Evolutionary conservation across 1,284 basidiomycete genomes (phyloP).

Genomic region (Pseudozyma hubeiensis): DNA sequence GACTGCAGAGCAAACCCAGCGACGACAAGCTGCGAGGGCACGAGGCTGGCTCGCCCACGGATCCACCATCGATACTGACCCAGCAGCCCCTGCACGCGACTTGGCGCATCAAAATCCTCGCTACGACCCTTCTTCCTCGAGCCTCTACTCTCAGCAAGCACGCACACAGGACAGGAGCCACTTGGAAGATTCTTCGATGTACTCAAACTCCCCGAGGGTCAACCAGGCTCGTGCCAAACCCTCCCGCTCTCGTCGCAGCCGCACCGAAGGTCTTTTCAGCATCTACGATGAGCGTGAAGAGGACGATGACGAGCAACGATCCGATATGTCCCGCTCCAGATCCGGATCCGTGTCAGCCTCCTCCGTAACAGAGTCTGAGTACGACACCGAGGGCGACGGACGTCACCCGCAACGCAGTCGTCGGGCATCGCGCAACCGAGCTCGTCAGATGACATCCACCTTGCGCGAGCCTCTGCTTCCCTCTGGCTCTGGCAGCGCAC

Average conservation of each 20-base stretch:
- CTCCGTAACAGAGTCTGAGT: slow-evolving; percentile 46
- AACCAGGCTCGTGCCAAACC: slow-evolving; percentile 27
- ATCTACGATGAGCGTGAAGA: slow-evolving; percentile 43
- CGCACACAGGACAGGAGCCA: slow-evolving; percentile 14
- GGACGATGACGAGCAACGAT: slow-evolving; percentile 24
- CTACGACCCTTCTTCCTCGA: slow-evolving; percentile 16
- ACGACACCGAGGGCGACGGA: slow-evolving; percentile 40
- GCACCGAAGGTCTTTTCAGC: slow-evolving; percentile 28
- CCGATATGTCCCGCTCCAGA: slow-evolving; percentile 42
- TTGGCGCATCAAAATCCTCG: slow-evolving; percentile 1
- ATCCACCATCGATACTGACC: slow-evolving; percentile 31
- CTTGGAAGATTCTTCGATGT: slow-evolving; percentile 27
- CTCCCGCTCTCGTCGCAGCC: slow-evolving; percentile 10
- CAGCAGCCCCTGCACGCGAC: not conserved
- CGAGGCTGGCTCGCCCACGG: slow-evolving; percentile 55
- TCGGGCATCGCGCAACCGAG: slow-evolving; percentile 42
- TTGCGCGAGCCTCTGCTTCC: slow-evolving; percentile 47
- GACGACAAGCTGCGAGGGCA: slow-evolving; percentile 22
- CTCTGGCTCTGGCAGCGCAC: slow-evolving; percentile 27
- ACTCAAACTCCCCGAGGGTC: slow-evolving; percentile 13
- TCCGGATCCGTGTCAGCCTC: slow-evolving; percentile 43
- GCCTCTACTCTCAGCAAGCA: slow-evolving; percentile 20
- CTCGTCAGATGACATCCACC: slow-evolving; percentile 46
- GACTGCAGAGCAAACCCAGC: slow-evolving; percentile 20
- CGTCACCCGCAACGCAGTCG: slow-evolving; percentile 25